Base-by-base conservation (phyloP, 2,329 filamentous ascomycete genomes). In the Neospermospora avenae region DNA sequence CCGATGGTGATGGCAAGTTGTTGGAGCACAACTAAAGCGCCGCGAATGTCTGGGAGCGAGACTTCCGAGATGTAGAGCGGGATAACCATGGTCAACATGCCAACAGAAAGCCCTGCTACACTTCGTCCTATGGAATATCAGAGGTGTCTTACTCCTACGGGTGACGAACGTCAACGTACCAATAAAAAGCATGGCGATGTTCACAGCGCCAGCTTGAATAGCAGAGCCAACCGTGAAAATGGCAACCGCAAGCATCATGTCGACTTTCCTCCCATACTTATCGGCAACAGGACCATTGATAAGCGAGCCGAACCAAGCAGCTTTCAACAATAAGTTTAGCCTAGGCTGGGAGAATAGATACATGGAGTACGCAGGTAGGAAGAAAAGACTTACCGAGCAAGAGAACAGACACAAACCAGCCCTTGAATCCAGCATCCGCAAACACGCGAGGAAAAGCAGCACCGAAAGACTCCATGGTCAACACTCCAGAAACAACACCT, bases 351-450 rank as follows among this genome's bases (percentile, higher is more conserved):
- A n/a, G n/a, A n/a, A n/a, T n/a, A 11, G 16, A 4, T n/a, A 41
- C 37, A n/a, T n/a, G 7, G 14, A 7, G 4, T 16, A 41, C 3
- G n/a, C n/a, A 20, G 6, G 14, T 20, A 11, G n/a, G 11, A 35
- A 5, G 5, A 35, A 20, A 13, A 59, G 11, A 58, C 70, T 57
- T 64, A 75, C 74, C 70, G 0, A 82, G 70, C 10, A 80, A 68
- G 4, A 83, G 69, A 2, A 76, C 78, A 5, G 80, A 80, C 1
- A 81, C 78, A 55, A 82, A 80, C 79, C 80, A 82, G 34, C 79
- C 80, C 61, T 81, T 80, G 70, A 80, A 80, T 11, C 75, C 67
- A 60, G 74, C 77, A 59, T 81, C 77, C 0, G 72, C 58, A 52
- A 74, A 77, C 16, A 80, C 72, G 7, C 72, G 64, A 4, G 77